Conservation (phyloP, 208 protist species). For the Trypanosoma platydactyli region DNA sequence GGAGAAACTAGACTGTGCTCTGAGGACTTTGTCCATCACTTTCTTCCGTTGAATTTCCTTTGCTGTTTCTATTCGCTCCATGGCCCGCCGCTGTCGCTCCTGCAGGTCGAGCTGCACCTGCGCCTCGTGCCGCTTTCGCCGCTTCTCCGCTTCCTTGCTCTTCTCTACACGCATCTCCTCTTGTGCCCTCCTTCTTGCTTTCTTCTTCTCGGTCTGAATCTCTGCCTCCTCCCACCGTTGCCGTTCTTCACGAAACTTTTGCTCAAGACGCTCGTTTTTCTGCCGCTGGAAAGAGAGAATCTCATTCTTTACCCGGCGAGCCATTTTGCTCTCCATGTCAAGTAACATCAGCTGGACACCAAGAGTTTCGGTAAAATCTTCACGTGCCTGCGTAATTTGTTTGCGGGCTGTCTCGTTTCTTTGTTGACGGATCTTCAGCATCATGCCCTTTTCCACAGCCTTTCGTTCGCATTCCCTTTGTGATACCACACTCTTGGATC, state of each 20-base stretch:
- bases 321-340: slow-evolving; percentile 19
- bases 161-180: background rate
- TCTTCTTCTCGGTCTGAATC: slow-evolving; percentile 12
- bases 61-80: slow-evolving; percentile 6
- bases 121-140: slow-evolving; percentile 11
- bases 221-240: background rate
- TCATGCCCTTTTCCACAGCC: background rate
- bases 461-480: background rate
- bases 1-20: slow-evolving; percentile 4
- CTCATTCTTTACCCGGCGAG: slow-evolving; percentile 14
- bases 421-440: background rate
- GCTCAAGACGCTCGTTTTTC: slow-evolving; percentile 5
- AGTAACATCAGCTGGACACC: slow-evolving; percentile 10
- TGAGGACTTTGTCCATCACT: slow-evolving; percentile 1
- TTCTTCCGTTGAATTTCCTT: slow-evolving; percentile 8
- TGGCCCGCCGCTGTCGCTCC: slow-evolving; percentile 15
- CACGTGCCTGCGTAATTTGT: slow-evolving; percentile 2
- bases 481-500: slow-evolving; percentile 3
- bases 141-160: slow-evolving; percentile 1
- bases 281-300: slow-evolving; percentile 24
- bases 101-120: slow-evolving; percentile 16
- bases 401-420: slow-evolving; percentile 1
- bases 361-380: slow-evolving; percentile 17
- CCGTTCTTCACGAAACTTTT: slow-evolving; percentile 11
- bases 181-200: background rate